Base-by-base conservation (phyloP, 805 yeast genomes). In the Starmerella geochares region DNA sequence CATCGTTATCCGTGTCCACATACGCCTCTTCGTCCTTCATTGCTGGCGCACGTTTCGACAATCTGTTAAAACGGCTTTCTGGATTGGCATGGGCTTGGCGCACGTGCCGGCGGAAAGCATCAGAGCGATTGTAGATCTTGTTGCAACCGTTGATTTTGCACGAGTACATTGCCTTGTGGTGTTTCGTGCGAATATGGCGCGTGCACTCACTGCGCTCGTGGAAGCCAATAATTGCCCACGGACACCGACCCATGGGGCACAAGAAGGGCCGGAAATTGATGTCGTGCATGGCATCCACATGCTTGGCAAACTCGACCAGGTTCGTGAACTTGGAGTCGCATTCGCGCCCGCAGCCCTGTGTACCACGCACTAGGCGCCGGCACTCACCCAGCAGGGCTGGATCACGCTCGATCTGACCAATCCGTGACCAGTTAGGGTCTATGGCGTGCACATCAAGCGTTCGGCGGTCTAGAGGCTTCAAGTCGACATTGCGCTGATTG, bases 191-290 rank as follows among this genome's bases (percentile, higher is more conserved):
- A 19, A 54, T 53, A 31, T 54, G 58, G 42, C 58, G 52, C 37
- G 58, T 54, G 48, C 58, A 54, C 23, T 54, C 58, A 40, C 58
- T 54, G 41, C 58, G 57, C 41, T 54, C 58, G 48, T 54, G 58
- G 39, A 54, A 54, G 10, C 58, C 58, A 21, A 54, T 51, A 20
- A 53, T 43, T 3, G 52, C 49, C 58, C 58, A 54, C 9, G 58
- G 58, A 42, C 58, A 54, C 13, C 46, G 37, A 31, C 23, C 40
- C 19, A 46, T 11, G 23, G 58, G 58, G 20, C 58, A 54, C 32
- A 54, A 27, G 29, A 40, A 54, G 5, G 58, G 58, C 19, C 58
- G 54, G 47, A 54, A 54, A 27, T 21, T 41, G n/a, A 13, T 13
- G 43, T 54, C 51, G 48, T 54, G 58, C 40, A 13, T 23, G 33